These are phyloP conservation scores for Cenchrus americanus DNA, from an alignment of 176 grass and related monocot genomes.

Conservation along the genomic window DNA sequence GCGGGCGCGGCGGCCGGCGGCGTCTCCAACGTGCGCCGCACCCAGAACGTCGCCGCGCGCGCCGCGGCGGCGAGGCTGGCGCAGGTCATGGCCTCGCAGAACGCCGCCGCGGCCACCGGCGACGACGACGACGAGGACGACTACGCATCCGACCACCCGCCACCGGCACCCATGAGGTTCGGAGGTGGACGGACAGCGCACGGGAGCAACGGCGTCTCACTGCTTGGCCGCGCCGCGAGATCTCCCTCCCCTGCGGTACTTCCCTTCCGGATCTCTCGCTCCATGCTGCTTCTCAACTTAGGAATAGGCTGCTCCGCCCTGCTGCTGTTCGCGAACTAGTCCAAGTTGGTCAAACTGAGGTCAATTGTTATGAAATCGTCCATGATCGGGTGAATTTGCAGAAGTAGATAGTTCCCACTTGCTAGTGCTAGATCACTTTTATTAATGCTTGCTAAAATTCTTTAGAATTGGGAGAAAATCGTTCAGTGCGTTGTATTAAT, in stretches of 20 bases:
- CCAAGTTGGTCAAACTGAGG: conserved; percentile 41
- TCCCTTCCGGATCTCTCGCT: conserved; percentile 49
- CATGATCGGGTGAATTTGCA: conserved; percentile 31
- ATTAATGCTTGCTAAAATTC: conserved; percentile 17
- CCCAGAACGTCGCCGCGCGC: conserved; percentile 94
- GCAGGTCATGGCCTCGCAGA: conserved; percentile 98
- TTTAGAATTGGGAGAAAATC: not conserved
- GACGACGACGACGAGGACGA: conserved; percentile 87
- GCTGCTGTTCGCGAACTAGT: conserved; percentile 26
- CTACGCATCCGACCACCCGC: conserved; percentile 47
- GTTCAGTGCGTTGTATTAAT: conserved; percentile 1
- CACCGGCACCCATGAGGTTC: conserved; percentile 44
- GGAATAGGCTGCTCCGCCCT: conserved; percentile 8
- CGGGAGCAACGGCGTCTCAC: conserved; percentile 56
- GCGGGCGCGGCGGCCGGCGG: conserved; percentile 25
- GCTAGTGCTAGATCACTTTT: conserved; percentile 12
- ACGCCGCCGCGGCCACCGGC: conserved; percentile 64
- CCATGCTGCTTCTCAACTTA: conserved; percentile 15
- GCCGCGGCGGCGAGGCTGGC: conserved; percentile 93
- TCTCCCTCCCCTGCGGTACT: conserved; percentile 98
- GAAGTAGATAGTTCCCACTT: conserved; percentile 19
- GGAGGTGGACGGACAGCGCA: conserved; percentile 39
- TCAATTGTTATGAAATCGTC: conserved; percentile 29
- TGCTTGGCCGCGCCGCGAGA: conserved; percentile 83
- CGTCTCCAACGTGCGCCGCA: conserved; percentile 70